phyloP scores from a whole-genome alignment of 2,329 filamentous ascomycete genomes.

The Aaosphaeria arxii region DNA sequence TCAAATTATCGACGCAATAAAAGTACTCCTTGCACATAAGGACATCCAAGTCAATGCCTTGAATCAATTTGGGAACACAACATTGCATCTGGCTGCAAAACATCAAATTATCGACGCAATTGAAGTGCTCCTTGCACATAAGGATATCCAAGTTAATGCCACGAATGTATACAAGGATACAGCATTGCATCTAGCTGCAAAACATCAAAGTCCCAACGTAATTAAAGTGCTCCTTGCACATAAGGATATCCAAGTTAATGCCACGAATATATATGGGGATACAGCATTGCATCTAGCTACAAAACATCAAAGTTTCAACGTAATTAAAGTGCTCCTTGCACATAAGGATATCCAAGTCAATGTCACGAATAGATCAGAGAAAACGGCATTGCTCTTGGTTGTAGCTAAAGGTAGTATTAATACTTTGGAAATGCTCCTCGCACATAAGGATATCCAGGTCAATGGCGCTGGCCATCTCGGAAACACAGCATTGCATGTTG shows the following conservation, averaged over 20 bases:
- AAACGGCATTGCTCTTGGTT: background rate
- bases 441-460: background rate
- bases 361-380: background rate
- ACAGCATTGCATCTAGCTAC: conserved; percentile 3
- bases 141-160: background rate
- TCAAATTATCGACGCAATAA: background rate
- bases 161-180: background rate
- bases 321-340: background rate
- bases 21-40: background rate
- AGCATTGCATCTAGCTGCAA: conserved; percentile 2
- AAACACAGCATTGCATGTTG: background rate
- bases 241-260: background rate
- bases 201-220: background rate
- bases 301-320: background rate
- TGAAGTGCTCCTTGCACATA: background rate
- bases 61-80: background rate
- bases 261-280: background rate
- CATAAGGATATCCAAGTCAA: background rate
- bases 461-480: background rate
- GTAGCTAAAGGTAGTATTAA: background rate
- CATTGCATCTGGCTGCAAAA: conserved; percentile 2
- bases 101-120: background rate
- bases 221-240: background rate
- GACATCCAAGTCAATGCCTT: background rate
- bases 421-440: background rate